A percentile compares a stretch with the other conserved stretches of the same genome.
These are phyloP conservation scores for Trichoderma orchidacearum DNA, from an alignment of 495 filamentous ascomycete genomes.

Conservation along the genomic window DNA sequence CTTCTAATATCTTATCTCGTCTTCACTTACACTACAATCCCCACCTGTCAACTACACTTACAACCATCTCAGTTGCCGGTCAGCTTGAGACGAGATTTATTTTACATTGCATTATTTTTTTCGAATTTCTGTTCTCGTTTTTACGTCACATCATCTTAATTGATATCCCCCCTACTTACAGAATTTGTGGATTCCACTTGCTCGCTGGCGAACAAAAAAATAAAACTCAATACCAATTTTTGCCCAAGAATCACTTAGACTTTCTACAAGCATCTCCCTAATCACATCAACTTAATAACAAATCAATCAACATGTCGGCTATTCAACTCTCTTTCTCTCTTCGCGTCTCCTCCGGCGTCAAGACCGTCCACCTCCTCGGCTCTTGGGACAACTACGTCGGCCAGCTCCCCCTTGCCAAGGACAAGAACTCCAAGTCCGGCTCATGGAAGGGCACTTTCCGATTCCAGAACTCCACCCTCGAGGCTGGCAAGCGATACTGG, in stretches of 20 bases:
- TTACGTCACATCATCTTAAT: neutral
- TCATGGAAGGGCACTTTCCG: conserved; percentile 92
- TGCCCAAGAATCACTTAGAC: conserved; percentile 14
- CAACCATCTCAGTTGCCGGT: conserved; percentile 28
- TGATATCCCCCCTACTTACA: conserved; percentile 22
- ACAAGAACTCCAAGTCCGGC: conserved; percentile 65
- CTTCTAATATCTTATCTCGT: conserved; percentile 12
- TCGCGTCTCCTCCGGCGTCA: conserved; percentile 90
- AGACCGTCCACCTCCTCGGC: conserved; percentile 93
- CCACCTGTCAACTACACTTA: conserved; percentile 19
- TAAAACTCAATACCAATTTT: conserved; percentile 19
- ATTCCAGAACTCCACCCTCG: conserved; percentile 74
- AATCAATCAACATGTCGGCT: conserved; percentile 57
- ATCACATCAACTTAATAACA: conserved; percentile 2
- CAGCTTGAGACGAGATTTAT: conserved; percentile 20
- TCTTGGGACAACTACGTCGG: conserved; percentile 97
- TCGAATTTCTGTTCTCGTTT: too few species aligned
- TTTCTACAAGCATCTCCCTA: conserved; percentile 6
- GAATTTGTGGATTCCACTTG: conserved; percentile 43
- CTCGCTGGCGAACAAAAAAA: conserved; percentile 31
- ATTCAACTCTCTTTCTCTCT: conserved; percentile 82
- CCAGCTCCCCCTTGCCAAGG: conserved; percentile 83
- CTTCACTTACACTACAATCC: conserved; percentile 10
- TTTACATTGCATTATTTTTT: conserved; percentile 12
- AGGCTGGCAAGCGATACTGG: conserved; percentile 88